Percentiles rank a stretch among this genome's conserved stretches.
Conservation (phyloP, 192 early-diverging fungal genomes). For the Backusella westeae region DNA sequence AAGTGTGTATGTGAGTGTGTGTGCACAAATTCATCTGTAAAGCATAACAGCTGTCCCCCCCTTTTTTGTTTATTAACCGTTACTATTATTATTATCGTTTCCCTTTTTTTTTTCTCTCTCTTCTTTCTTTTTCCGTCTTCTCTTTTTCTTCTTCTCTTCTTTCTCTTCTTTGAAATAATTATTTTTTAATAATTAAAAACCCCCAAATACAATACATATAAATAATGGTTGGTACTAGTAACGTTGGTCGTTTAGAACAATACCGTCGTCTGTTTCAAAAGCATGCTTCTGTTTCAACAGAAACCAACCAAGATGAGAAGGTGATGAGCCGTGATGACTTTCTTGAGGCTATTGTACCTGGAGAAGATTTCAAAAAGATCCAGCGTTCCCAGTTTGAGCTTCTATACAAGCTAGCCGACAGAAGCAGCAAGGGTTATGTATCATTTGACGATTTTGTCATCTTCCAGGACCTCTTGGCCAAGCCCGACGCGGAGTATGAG, state of each 20-base stretch:
- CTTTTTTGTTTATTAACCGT: neutral
- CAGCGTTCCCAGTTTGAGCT: conserved; percentile 54
- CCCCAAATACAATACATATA: neutral
- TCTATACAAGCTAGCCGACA: conserved; percentile 60
- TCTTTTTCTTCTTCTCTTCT: neutral
- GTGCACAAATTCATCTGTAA: neutral
- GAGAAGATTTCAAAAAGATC: conserved; percentile 55
- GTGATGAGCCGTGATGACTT: conserved; percentile 64
- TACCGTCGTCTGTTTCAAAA: conserved; percentile 50
- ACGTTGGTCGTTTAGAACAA: conserved; percentile 26
- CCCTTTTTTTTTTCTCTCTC: neutral
- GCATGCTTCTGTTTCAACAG: conserved; percentile 42
- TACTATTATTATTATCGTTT: neutral
- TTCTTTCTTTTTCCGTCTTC: neutral
- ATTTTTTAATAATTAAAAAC: neutral
- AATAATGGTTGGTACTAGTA: neutral
- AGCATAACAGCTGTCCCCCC: neutral
- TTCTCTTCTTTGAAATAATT: neutral
- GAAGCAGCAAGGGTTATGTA: conserved; percentile 43
- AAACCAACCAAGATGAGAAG: conserved; percentile 44
- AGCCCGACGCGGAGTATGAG: conserved; percentile 73
- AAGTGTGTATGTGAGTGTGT: neutral
- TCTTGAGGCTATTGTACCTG: conserved; percentile 51
- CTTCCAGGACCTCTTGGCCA: conserved; percentile 58
- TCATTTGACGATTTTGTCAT: conserved; percentile 61